Evolutionary conservation across 192 early-diverging fungal species (phyloP).

Genomic region (Coemansia sp.): DNA sequence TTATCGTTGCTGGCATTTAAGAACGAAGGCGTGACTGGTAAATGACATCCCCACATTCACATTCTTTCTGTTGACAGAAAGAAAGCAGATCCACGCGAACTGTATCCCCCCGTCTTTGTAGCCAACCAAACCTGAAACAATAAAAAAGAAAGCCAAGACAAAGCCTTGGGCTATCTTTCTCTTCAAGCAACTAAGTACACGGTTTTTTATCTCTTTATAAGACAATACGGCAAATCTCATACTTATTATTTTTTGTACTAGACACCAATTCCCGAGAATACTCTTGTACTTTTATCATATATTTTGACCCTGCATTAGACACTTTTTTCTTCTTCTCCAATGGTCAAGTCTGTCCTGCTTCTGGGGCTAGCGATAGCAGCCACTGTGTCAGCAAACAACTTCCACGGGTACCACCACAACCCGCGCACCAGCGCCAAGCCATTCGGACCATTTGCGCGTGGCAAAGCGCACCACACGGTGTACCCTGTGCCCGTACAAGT

Average conservation of each 20-base stretch:
- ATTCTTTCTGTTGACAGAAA: too few relatives aligned
- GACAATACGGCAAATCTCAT: too few relatives aligned
- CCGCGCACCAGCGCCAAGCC: constrained; percentile 39
- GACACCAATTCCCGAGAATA: background rate
- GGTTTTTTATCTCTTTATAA: background rate
- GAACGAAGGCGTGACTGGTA: background rate
- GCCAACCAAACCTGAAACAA: too few relatives aligned
- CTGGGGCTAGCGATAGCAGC: constrained; percentile 39
- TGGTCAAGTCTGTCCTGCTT: constrained; percentile 50
- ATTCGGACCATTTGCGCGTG: constrained; percentile 34
- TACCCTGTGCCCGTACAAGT: constrained; percentile 28
- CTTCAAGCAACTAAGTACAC: background rate
- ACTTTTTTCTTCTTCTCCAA: constrained; percentile 2
- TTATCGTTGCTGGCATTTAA: too few relatives aligned
- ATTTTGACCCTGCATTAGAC: background rate
- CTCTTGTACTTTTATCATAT: background rate
- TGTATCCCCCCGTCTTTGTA: too few relatives aligned
- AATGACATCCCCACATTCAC: background rate
- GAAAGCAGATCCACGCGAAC: too few relatives aligned
- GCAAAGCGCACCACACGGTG: constrained; percentile 39
- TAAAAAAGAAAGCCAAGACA: background rate
- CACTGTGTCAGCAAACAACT: constrained; percentile 16
- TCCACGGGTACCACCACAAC: constrained; percentile 50
- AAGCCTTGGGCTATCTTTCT: background rate
- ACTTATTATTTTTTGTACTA: background rate